Evolutionary conservation across 139 green algal genomes (phyloP), one percentile per base, ranked within the genome.

Genomic region (Auxenochlorella pyrenoidosa): DNA sequence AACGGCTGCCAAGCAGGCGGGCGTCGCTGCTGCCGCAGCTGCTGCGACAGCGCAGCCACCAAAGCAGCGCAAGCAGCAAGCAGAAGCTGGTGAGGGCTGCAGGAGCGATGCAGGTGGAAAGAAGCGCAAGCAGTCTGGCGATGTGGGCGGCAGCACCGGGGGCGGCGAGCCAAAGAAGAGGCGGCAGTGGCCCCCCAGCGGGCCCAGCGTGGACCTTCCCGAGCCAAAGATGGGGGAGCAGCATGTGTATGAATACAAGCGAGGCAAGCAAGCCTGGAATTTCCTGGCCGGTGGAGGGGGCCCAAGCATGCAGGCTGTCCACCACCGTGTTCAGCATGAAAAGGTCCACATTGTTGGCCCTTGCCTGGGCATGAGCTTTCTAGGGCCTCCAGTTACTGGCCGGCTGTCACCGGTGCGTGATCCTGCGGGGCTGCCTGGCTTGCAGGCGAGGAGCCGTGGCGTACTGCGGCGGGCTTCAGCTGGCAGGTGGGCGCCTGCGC

Each of bases 381-480:
- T n/a, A n/a, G n/a, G n/a, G n/a, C n/a, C n/a, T n/a, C n/a, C n/a
- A n/a, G n/a, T n/a, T n/a, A n/a, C n/a, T n/a, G n/a, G n/a, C n/a
- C n/a, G n/a, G n/a, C n/a, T n/a, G n/a, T n/a, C n/a, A n/a, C n/a
- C n/a, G n/a, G n/a, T n/a, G n/a, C n/a, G n/a, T n/a, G n/a, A 54
- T 54, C 47, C 16, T 30, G 24, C 16, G 24, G 3, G 60, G 16
- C n/a, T n/a, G 22, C 0, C 6, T 40, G 41, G 43, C 47, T 30
- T 34, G 60, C 79, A 66, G 89, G 89, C 41, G 71, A 81, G 58
- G 87, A 92, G 68, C 89, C 89, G 13, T 92, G 65, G 79, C 89
- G 80, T 58, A 32, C n/a, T 59, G 72, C 86, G 36, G 41, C 32
- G 26, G 63, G 72, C 86, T 85, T 85, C 63, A 21, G n/a, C 28